Conservation (phyloP, 1,139 yeast species). For the Fermentozyma sake region DNA sequence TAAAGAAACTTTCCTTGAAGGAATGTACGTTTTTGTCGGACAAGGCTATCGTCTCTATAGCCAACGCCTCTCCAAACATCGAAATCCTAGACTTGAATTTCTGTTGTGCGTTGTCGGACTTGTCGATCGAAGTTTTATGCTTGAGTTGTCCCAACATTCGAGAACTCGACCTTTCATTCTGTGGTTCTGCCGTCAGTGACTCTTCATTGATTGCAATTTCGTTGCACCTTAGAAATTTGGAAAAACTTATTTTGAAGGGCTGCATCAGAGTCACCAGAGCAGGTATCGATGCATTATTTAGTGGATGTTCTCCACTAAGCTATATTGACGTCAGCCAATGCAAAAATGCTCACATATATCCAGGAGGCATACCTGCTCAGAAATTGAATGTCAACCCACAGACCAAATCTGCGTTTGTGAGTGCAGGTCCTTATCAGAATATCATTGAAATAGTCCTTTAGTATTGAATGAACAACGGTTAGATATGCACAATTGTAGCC, state of each 20-base stretch:
- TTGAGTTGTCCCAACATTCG: conserved; percentile 57
- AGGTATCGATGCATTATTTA: conserved; percentile 62
- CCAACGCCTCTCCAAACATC: conserved; percentile 56
- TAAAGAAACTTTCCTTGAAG: conserved; percentile 50
- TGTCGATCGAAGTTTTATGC: conserved; percentile 60
- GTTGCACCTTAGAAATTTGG: conserved; percentile 45
- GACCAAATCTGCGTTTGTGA: conserved; percentile 54
- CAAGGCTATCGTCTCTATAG: conserved; percentile 56
- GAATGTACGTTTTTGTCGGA: conserved; percentile 76
- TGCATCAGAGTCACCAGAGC: conserved; percentile 73
- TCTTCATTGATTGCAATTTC: conserved; percentile 62
- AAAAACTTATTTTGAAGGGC: conserved; percentile 53
- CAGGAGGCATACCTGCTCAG: conserved; percentile 55
- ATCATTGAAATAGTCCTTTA: conserved; percentile 52
- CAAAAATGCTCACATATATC: conserved; percentile 54
- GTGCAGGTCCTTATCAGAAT: conserved; percentile 50
- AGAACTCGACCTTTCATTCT: conserved; percentile 58
- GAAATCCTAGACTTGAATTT: conserved; percentile 59
- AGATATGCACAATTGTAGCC: too few relatives aligned
- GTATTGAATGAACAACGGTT: too few relatives aligned
- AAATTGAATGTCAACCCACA: conserved; percentile 47
- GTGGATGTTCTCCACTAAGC: conserved; percentile 51
- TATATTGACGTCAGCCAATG: conserved; percentile 66
- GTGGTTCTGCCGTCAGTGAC: conserved; percentile 79
- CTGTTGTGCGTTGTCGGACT: conserved; percentile 71